Conservation (phyloP, 208 protist genomes). For the Trypanosoma caninum region DNA sequence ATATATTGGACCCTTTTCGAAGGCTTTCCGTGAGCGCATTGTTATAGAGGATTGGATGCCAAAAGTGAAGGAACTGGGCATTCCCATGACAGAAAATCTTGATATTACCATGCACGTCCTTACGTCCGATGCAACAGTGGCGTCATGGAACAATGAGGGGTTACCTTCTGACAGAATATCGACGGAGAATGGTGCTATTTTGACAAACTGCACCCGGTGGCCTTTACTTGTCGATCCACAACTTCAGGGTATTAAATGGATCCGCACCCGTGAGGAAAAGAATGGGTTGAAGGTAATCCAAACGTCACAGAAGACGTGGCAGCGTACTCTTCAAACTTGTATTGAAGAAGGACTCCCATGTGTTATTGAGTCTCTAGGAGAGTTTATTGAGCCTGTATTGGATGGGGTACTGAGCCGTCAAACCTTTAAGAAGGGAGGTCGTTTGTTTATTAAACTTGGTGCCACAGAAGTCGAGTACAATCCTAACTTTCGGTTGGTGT, state of each 20-base stretch:
- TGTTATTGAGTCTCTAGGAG: constrained; percentile 95
- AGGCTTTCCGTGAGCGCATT: constrained; percentile 92
- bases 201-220: constrained; percentile 96
- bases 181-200: constrained; percentile 97
- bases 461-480: constrained; percentile 97
- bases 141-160: constrained; percentile 97
- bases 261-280: constrained; percentile 93
- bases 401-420: constrained; percentile 95
- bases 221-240: constrained; percentile 99
- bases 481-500: constrained; percentile 94
- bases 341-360: constrained; percentile 91
- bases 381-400: constrained; percentile 97
- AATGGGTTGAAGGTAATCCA: constrained; percentile 93
- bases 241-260: constrained; percentile 98
- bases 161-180: constrained; percentile 97
- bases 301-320: constrained; percentile 90
- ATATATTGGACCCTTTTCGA: constrained; percentile 98
- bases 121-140: constrained; percentile 89
- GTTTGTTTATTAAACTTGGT: constrained; percentile 93
- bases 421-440: constrained; percentile 93
- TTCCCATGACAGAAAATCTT: constrained; percentile 93
- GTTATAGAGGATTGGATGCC: constrained; percentile 93
- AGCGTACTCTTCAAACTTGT: constrained; percentile 89
- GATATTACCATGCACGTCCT: constrained; percentile 93
- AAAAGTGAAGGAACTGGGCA: constrained; percentile 82